Evolutionary conservation across 441 rosid species (phyloP).

Genomic region (Corymbia calophylla): DNA sequence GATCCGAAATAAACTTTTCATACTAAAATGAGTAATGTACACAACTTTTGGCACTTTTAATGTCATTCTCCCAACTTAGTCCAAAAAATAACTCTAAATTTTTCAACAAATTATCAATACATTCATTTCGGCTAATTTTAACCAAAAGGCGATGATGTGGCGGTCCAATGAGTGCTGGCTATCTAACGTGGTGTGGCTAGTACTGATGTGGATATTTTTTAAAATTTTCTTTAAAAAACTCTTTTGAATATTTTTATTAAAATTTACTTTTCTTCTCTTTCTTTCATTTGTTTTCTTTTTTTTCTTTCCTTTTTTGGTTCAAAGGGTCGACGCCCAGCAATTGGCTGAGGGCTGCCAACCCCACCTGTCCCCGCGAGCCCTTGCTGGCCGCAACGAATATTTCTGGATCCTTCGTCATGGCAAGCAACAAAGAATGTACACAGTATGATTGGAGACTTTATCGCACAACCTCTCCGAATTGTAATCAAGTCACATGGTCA

Average conservation of each 20-base stretch:
- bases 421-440: not conserved
- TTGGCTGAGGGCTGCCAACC: not conserved
- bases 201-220: not conserved
- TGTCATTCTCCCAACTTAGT: too few species aligned
- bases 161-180: not conserved
- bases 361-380: not conserved
- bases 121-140: not conserved
- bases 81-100: not conserved
- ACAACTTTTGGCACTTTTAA: too few species aligned
- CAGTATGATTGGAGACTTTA: not conserved
- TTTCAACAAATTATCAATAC: too few species aligned
- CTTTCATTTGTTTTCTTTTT: too few species aligned
- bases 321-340: not conserved
- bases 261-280: not conserved
- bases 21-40: too few species aligned
- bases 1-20: too few species aligned
- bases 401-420: not conserved
- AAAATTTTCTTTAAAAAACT: too few species aligned
- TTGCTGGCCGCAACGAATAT: not conserved
- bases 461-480: not conserved
- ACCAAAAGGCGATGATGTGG: not conserved
- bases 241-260: fast-evolving
- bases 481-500: too few species aligned
- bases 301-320: not conserved
- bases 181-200: not conserved